phyloP scores from a whole-genome alignment of 495 filamentous ascomycete species.

The Aspergillus incahuasiensis region DNA sequence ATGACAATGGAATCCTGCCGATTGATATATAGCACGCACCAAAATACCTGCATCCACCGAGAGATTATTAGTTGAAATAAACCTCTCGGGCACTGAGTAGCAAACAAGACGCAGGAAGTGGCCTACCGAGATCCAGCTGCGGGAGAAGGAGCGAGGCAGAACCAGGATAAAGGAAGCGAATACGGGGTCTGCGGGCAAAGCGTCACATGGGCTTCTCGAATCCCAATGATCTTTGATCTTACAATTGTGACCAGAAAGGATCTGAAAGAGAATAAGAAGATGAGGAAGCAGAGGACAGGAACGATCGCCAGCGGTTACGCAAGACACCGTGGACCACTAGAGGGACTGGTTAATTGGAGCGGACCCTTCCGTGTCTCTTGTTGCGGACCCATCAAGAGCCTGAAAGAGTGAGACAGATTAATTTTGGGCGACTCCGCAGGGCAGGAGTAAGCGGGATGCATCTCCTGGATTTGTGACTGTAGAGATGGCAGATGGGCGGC shows the following conservation, averaged over 20 bases:
- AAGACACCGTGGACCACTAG: conserved; percentile 11
- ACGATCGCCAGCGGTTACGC: conserved; percentile 16
- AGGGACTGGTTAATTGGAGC: conserved; percentile 7
- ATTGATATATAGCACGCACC: not conserved
- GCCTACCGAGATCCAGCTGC: not conserved
- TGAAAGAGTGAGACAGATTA: not conserved
- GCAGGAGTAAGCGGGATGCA: not conserved
- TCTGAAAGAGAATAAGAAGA: not conserved
- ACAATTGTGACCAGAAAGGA: too few species aligned
- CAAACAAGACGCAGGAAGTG: not conserved
- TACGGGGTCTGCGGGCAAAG: not conserved
- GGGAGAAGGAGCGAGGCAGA: conserved; percentile 2
- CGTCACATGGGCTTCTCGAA: not conserved
- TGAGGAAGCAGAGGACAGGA: not conserved
- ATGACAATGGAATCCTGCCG: not conserved
- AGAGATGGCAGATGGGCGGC: not conserved
- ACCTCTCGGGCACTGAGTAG: not conserved
- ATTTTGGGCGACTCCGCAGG: not conserved
- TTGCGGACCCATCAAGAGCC: not conserved
- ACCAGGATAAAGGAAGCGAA: not conserved
- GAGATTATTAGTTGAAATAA: not conserved
- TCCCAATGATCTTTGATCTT: not conserved
- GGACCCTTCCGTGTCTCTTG: conserved; percentile 2
- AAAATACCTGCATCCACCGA: not conserved
- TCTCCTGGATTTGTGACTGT: not conserved